phyloP scores from a whole-genome alignment of 208 protist species.

The Leishmania major region DNA sequence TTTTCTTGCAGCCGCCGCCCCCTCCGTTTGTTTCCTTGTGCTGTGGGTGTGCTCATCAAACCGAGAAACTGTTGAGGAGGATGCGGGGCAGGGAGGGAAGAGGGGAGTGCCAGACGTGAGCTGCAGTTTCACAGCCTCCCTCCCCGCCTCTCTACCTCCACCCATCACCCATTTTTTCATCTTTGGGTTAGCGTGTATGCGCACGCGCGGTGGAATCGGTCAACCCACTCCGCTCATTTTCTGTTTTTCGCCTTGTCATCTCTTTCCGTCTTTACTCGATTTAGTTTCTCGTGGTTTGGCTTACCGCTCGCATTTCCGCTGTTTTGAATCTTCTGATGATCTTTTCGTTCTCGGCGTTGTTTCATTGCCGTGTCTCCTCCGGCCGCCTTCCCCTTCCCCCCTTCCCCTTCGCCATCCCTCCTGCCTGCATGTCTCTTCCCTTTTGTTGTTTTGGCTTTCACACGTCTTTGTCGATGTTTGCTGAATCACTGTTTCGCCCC shows the following conservation, averaged over 20 bases:
- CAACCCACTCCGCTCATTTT: background rate
- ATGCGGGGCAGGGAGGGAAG: background rate
- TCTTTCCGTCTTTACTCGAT: background rate
- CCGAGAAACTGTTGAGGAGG: background rate
- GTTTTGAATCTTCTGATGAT: background rate
- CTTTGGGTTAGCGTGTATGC: background rate
- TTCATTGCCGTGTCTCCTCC: no score
- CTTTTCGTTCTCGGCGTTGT: background rate
- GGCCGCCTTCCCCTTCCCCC: background rate
- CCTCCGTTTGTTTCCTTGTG: background rate
- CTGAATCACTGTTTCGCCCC: constrained; percentile 17
- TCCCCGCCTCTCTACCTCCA: background rate
- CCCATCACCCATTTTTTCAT: background rate
- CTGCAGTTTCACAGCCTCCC: background rate
- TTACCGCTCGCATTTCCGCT: background rate
- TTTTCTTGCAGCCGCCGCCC: no score
- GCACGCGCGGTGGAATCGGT: background rate
- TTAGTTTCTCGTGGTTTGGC: background rate
- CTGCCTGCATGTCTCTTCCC: constrained; percentile 5
- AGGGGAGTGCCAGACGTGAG: background rate
- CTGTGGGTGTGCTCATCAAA: background rate
- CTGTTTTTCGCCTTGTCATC: background rate
- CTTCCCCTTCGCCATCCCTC: background rate
- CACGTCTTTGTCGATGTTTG: background rate
- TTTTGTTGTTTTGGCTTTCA: background rate